A percentile compares a stretch with the other conserved stretches of the same genome.
Evolutionary conservation across 2,329 filamentous ascomycete species (phyloP).

Genomic region (Cadophora gregata): DNA sequence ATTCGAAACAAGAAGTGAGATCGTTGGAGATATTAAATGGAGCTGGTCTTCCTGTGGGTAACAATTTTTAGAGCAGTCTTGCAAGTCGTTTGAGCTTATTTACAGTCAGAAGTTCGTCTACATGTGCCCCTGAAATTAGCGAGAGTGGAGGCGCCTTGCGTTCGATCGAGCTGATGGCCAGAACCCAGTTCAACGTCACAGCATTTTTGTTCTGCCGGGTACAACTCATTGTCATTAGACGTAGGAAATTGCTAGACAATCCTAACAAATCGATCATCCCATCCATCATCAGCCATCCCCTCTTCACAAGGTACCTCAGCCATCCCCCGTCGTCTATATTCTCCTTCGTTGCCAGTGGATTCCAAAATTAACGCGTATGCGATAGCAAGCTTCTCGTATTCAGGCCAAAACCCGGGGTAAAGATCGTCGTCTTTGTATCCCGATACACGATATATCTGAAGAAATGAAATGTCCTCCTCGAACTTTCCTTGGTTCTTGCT

Average conservation of each 20-base stretch:
- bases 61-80: too few species aligned
- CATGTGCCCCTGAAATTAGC: too few species aligned
- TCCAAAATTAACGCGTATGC: background rate
- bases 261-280: background rate
- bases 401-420: background rate
- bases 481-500: background rate
- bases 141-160: too few species aligned
- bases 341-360: background rate
- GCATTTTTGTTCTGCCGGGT: too few species aligned
- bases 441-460: background rate
- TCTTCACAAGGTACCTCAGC: background rate
- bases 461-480: background rate
- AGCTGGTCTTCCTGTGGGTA: too few species aligned
- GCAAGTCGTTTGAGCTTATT: too few species aligned
- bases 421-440: background rate
- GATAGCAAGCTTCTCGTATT: background rate
- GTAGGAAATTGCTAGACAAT: background rate
- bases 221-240: too few species aligned
- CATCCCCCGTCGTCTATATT: background rate
- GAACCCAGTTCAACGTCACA: too few species aligned
- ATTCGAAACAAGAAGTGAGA: too few species aligned
- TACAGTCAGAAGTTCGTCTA: too few species aligned
- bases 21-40: too few species aligned
- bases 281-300: background rate
- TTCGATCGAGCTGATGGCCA: too few species aligned